Base-by-base conservation (phyloP, 306 rosid species). In the Trichosanthes cucumerina region DNA sequence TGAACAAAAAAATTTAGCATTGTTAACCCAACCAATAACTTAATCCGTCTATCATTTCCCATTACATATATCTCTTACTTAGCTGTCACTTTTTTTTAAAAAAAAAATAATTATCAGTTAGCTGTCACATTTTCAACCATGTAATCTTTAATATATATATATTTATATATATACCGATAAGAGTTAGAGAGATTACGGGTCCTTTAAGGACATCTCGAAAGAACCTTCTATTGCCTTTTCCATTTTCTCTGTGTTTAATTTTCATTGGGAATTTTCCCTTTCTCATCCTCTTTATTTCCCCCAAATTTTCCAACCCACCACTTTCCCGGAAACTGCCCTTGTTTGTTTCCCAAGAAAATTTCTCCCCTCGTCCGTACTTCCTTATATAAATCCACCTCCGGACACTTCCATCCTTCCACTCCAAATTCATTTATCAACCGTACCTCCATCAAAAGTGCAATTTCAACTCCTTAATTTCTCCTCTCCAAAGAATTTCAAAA, bases 111-210 rank as follows among this genome's bases (percentile, higher is more conserved):
- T n/a, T n/a, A 36, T 36, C 39, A 3, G 6, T 36, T 36, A 4
- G 39, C 39, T 36, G 39, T 36, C 39, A 36, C 39, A 36, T 36
- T 36, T 36, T 36, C 39, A 36, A 3, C 39, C 39, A 36, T 36
- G 39, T 36, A 36, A 36, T 10, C 14, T 46, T 46, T 9, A 46
- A 46, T 46, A 5, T 6, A 36, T 10, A 46, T 2, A 46, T 46
- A 26, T 13, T 28, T 16, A 79, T 19, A 43, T 59, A 62, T 75
- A 65, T n/a, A n/a, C n/a, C n/a, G n/a, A n/a, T n/a, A n/a, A n/a
- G n/a, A n/a, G n/a, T n/a, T n/a, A n/a, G n/a, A n/a, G 49, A n/a
- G 80, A 21, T 82, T 85, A 71, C 88, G 88, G 88, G 85, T 84
- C 91, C 53, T 83, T 52, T 23, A 63, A 71, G 82, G 13, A 60